These are phyloP conservation scores for Misopates orontium DNA, from an alignment of 257 asterid species.

Conservation along the genomic window DNA sequence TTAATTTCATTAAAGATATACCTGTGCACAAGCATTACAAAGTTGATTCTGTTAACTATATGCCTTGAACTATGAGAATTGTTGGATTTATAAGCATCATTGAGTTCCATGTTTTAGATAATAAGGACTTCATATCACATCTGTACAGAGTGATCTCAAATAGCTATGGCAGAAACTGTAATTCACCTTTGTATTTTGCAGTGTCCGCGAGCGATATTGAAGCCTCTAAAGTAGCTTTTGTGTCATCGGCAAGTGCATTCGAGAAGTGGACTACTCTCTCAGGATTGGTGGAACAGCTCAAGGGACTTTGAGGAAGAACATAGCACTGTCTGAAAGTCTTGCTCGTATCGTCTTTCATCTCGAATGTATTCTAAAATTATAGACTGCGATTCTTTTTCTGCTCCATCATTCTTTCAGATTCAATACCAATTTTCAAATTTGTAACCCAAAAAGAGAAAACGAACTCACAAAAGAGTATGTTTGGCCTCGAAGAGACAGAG, in stretches of 20 bases:
- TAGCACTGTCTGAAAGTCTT: background rate
- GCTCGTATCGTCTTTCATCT: background rate
- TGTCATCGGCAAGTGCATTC: conserved; percentile 75
- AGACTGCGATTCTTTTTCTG: conserved; percentile 17
- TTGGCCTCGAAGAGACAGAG: conserved; percentile 7
- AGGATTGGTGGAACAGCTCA: conserved; percentile 71
- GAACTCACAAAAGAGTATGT: conserved; percentile 11
- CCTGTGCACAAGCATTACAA: too few species aligned
- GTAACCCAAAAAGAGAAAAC: background rate
- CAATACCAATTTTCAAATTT: conserved; percentile 14
- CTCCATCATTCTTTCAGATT: conserved; percentile 4
- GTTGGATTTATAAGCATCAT: too few species aligned
- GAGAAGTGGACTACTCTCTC: conserved; percentile 83
- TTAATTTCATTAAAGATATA: too few species aligned
- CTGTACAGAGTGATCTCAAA: background rate
- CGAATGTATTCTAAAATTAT: conserved; percentile 1
- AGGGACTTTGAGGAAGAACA: conserved; percentile 63
- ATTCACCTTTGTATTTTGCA: conserved; percentile 35
- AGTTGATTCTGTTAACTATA: too few species aligned
- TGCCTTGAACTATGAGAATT: too few species aligned
- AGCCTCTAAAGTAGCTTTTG: conserved; percentile 70
- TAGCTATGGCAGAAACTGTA: background rate
- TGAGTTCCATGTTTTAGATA: too few species aligned
- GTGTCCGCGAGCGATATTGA: conserved; percentile 67
- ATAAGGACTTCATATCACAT: too few species aligned